Base-by-base conservation (phyloP, 2,329 filamentous ascomycete species). In the Trichoderma sp. region DNA sequence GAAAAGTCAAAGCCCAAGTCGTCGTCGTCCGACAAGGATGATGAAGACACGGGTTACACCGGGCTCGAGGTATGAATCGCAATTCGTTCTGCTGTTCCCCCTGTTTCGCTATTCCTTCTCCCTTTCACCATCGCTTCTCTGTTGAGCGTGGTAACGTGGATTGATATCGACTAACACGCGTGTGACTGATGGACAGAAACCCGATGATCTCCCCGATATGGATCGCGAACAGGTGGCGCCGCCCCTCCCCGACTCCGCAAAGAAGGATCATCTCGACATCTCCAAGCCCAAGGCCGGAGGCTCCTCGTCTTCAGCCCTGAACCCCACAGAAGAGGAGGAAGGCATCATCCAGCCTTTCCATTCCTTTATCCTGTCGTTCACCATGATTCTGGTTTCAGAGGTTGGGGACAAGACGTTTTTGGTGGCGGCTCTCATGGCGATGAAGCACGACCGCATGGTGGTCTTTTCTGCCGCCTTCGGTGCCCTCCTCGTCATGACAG, bases 361-460 rank as follows among this genome's bases (percentile, higher is more conserved):
- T 77, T 98, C 95, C 4, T 96, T 95, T 73, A 74, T 96, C 14
- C 88, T 98, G 39, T 96, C 95, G 17, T 88, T 97, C 67, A 94
- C 93, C 65, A 99, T 98, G 95, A 99, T 99, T 72, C 82, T 98
- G 68, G 90, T 98, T 72, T 97, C 94, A 54, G 95, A 99, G 77
- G 88, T 99, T 72, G 95, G 95, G 68, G 95, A 99, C 85, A 99
- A 99, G 81, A 99, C 95, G 0, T 99, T 99, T 81, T 84, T 99
- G 50, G 92, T 99, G 24, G 95, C 95, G 7, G 94, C 93, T 7
- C 86, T 99, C 19, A 99, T 99, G 95, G 95, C 95, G 14, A 99
- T 99, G 95, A 95, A 97, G 76, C 94, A 99, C 73, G 90, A 95
- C 68, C 90, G 95, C 60, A 81, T 97, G 69, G 85, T 98, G 14